phyloP scores from a whole-genome alignment of 495 filamentous ascomycete genomes.

The Tuber magnatum region DNA sequence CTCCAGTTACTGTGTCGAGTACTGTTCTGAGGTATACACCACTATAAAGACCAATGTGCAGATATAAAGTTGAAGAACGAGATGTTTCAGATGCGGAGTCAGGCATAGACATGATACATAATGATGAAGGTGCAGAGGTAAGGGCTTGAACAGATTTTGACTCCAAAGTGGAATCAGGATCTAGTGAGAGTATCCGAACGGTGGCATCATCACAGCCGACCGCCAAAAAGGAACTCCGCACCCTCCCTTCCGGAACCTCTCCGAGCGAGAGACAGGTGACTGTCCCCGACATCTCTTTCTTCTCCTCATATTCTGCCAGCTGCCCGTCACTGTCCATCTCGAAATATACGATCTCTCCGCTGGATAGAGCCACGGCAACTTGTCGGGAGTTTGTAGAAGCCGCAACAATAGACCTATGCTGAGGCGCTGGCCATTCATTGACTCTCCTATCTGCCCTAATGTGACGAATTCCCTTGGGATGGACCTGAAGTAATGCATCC shows the following conservation, averaged over 20 bases:
- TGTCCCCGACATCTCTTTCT: slow-evolving; percentile 90
- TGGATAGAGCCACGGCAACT: slow-evolving; percentile 86
- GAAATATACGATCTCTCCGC: slow-evolving; percentile 94
- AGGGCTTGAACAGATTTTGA: slow-evolving; percentile 89
- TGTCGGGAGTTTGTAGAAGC: slow-evolving; percentile 89
- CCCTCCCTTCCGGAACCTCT: slow-evolving; percentile 81
- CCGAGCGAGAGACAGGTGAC: slow-evolving; percentile 89
- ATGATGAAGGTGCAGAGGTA: slow-evolving; percentile 76
- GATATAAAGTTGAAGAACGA: slow-evolving; percentile 70
- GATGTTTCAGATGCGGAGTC: slow-evolving; percentile 60
- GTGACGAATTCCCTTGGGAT: slow-evolving; percentile 88
- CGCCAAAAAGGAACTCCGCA: slow-evolving; percentile 80
- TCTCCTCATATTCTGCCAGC: slow-evolving; percentile 89
- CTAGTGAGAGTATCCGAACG: slow-evolving; percentile 81
- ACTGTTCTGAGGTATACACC: slow-evolving; percentile 93
- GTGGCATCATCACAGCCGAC: slow-evolving; percentile 96
- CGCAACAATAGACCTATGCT: slow-evolving; percentile 92
- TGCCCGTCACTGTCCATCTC: slow-evolving; percentile 89
- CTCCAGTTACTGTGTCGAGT: slow-evolving; percentile 87
- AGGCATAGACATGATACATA: slow-evolving; percentile 91
- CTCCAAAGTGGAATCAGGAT: slow-evolving; percentile 81
- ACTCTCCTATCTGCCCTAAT: slow-evolving; percentile 71
- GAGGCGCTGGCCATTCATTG: slow-evolving; percentile 89
- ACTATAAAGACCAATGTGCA: slow-evolving; percentile 91
- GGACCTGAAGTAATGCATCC: slow-evolving; percentile 86